Evolutionary conservation across 257 asterid species (phyloP), one percentile per base, ranked within the genome.

Genomic region (Thymus quinquecostatus): DNA sequence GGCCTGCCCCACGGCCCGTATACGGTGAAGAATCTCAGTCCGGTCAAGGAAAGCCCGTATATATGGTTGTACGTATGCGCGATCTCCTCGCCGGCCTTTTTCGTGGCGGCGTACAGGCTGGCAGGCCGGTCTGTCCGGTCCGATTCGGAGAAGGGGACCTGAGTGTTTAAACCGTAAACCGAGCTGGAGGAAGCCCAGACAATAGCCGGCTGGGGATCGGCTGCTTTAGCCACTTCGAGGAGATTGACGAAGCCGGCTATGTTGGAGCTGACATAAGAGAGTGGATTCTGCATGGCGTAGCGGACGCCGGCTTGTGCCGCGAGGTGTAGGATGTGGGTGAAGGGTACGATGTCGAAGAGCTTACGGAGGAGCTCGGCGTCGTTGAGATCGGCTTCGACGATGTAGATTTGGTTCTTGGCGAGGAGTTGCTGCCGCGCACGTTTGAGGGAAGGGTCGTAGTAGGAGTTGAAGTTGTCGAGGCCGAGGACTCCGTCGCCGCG

Each of bases 1-100:
- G 98, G 98, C 69, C 97, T 59, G 0, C 98, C 98, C 98, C 96
- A 93, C 0, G 98, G 98, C 2, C 98, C 98, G 64, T 93, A 93
- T 0, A 93, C 98, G 0, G 98, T 93, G 75, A 93, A 93, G n/a
- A 93, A 93, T 1, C 98, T 72, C 48, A 93, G 78, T 41, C 98
- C 98, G 13, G 98, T 93, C 6, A 93, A 11, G 0, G 98, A 93
- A 0, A 93, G 75, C 0, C 98, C 98, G 54, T 92, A 87, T 27
- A 90, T 92, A 40, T 92, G 97, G 71, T 92, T 92, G 43, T 92
- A 92, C 0, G 97, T 91, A 69, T 93, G 98, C 0, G 98, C 98
- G 67, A 93, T 93, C 12, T 81, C 98, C 53, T 93, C 98, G 8
- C 98, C 98, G 36, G 98, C 97, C 14, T 93, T 93, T 57, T 93